Evolutionary conservation across 768 basidiomycete species (phyloP).

Genomic region (Psilocybe subaeruginosa): DNA sequence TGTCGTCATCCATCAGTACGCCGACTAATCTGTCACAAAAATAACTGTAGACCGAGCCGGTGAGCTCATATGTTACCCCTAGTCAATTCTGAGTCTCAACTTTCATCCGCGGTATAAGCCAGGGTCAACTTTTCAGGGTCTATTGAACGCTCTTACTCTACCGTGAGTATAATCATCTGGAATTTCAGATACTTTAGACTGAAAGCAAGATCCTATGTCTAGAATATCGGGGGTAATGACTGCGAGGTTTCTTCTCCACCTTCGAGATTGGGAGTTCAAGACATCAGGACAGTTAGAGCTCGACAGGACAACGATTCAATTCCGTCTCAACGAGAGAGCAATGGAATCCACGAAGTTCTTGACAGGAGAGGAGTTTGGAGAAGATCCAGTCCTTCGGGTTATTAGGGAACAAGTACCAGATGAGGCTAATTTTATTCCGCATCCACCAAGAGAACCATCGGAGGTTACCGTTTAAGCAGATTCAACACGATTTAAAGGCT

Average conservation of each 20-base stretch:
- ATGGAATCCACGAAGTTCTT: not conserved
- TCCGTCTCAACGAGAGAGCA: not conserved
- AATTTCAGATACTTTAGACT: too few relatives aligned
- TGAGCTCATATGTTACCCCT: not conserved
- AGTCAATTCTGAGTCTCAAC: not conserved
- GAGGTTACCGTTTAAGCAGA: too few relatives aligned
- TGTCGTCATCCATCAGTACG: not conserved
- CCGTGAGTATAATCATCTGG: constrained; percentile 6
- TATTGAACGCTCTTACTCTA: constrained; percentile 18
- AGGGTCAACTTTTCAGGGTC: constrained; percentile 15
- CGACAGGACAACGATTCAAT: not conserved
- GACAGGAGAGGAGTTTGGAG: constrained; percentile 5
- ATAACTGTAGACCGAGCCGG: not conserved
- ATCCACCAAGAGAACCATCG: too few relatives aligned
- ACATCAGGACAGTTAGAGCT: not conserved
- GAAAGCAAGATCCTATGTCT: not conserved
- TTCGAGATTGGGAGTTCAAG: constrained; percentile 17
- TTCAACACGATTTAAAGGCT: too few relatives aligned
- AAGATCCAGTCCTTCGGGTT: constrained; percentile 5
- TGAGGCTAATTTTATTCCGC: not conserved
- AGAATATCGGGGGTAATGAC: constrained; percentile 17
- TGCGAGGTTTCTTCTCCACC: constrained; percentile 21
- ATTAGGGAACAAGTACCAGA: not conserved
- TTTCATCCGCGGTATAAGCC: not conserved
- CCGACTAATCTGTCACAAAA: not conserved